A percentile compares a stretch with the other conserved stretches of the same genome.
Evolutionary conservation across 805 yeast genomes (phyloP).

Genomic region (Metschnikowia hibisci): DNA sequence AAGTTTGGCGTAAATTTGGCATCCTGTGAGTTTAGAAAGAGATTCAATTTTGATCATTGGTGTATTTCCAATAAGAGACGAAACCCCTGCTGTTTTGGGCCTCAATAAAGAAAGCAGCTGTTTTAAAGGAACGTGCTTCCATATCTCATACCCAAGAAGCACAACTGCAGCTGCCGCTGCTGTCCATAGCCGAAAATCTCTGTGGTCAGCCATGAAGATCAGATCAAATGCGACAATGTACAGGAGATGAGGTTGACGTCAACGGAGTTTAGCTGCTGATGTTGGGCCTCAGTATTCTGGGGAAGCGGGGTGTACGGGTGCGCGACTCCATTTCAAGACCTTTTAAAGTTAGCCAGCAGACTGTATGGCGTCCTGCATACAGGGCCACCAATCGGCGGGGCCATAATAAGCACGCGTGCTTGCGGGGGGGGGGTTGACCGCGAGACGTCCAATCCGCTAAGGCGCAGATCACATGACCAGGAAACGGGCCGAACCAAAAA

Average conservation of each 20-base stretch:
- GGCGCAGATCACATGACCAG: too few species aligned
- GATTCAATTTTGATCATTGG: conserved; percentile 75
- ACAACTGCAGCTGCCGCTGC: conserved; percentile 17
- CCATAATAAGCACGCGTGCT: too few species aligned
- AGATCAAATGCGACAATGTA: background rate
- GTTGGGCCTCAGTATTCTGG: too few species aligned
- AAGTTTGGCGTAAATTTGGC: conserved; percentile 80
- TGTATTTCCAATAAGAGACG: conserved; percentile 85
- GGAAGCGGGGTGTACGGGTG: too few species aligned
- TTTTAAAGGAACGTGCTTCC: conserved; percentile 3
- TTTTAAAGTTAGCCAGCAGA: too few species aligned
- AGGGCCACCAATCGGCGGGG: too few species aligned
- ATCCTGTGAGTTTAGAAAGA: conserved; percentile 67
- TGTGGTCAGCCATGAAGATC: conserved; percentile 1
- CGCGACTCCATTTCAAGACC: too few species aligned
- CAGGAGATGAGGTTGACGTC: background rate
- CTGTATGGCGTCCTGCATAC: too few species aligned
- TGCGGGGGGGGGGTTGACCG: too few species aligned
- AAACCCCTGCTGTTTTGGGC: conserved; percentile 49
- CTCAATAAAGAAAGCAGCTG: conserved; percentile 12
- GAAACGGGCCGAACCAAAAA: too few species aligned
- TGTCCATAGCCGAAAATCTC: conserved; percentile 13
- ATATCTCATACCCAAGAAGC: conserved; percentile 9
- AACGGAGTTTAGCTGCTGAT: too few species aligned
- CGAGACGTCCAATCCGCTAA: too few species aligned